These are phyloP conservation scores for Trichomonascaceae sp. DNA, from an alignment of 1,139 yeast species.

Conservation along the genomic window DNA sequence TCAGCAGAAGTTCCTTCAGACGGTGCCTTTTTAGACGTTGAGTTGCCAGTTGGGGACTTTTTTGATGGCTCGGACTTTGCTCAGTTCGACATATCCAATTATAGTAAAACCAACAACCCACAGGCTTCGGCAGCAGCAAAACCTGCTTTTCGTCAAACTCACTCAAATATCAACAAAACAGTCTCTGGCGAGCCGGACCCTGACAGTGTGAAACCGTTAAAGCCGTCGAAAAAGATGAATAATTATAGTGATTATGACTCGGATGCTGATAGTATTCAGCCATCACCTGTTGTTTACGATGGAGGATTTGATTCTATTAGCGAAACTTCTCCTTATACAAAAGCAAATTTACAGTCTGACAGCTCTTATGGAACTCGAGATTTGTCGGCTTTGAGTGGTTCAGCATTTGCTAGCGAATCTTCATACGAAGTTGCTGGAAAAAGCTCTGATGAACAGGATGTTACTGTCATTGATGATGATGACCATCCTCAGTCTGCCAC, in stretches of 20 bases:
- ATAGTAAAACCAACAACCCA: conserved; percentile 2
- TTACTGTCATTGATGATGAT: neutral
- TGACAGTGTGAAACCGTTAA: too few species aligned
- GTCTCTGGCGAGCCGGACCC: neutral
- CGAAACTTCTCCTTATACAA: neutral
- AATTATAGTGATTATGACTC: conserved; percentile 6
- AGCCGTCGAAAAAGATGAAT: neutral
- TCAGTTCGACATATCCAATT: conserved; percentile 7
- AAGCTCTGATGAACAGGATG: conserved; percentile 1
- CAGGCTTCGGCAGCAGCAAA: too few species aligned
- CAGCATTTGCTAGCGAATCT: conserved; percentile 1
- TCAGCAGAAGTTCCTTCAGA: neutral
- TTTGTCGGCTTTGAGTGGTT: neutral
- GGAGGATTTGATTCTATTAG: neutral
- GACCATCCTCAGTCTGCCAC: conserved; percentile 3
- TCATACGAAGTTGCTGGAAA: conserved; percentile 5
- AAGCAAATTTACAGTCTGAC: neutral
- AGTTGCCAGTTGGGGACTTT: conserved; percentile 1
- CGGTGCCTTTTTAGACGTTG: neutral
- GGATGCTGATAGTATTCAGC: conserved; percentile 8
- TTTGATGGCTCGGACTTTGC: conserved; percentile 7
- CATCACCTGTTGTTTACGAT: conserved; percentile 8
- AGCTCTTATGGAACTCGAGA: neutral
- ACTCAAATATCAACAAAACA: neutral
- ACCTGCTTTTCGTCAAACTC: neutral